A percentile compares a stretch with the other conserved stretches of the same genome.
Conservation (phyloP, 2,329 filamentous ascomycete genomes). For the Fusarium albosuccineum region DNA sequence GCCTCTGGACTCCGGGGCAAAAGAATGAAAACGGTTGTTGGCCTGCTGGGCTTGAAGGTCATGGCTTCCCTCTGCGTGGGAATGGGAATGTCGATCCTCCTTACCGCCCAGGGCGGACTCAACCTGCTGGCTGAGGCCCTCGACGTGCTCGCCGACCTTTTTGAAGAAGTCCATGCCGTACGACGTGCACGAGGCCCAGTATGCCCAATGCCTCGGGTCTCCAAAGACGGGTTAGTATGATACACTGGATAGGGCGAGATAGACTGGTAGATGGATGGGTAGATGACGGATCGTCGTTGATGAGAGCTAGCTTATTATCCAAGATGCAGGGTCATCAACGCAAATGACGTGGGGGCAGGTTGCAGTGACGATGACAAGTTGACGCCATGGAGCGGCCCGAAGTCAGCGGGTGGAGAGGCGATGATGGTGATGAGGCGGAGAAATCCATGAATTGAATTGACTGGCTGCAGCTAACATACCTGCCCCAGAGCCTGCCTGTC, state of each 20-base stretch:
- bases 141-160: constrained; percentile 42
- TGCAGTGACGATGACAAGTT: constrained; percentile 35
- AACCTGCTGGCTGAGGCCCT: constrained; percentile 47
- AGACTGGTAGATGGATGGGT: background rate
- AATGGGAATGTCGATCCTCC: constrained; percentile 60
- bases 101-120: constrained; percentile 49
- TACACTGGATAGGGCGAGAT: background rate
- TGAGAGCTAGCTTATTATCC: background rate
- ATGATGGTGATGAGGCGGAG: background rate
- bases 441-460: constrained; percentile 27
- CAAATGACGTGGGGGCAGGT: constrained; percentile 16
- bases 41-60: constrained; percentile 58
- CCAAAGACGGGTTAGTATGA: constrained; percentile 4
- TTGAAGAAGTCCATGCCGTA: constrained; percentile 54
- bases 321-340: constrained; percentile 25
- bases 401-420: background rate
- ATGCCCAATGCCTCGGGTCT: constrained; percentile 6
- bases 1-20: constrained; percentile 78
- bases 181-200: constrained; percentile 8
- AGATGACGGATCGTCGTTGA: too few species aligned
- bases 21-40: constrained; percentile 72
- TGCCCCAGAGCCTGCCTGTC: background rate
- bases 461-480: constrained; percentile 8
- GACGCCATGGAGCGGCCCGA: constrained; percentile 28
- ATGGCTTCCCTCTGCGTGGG: constrained; percentile 58